Base-by-base conservation (phyloP, 805 yeast genomes). In the Starmera pachycereana region DNA sequence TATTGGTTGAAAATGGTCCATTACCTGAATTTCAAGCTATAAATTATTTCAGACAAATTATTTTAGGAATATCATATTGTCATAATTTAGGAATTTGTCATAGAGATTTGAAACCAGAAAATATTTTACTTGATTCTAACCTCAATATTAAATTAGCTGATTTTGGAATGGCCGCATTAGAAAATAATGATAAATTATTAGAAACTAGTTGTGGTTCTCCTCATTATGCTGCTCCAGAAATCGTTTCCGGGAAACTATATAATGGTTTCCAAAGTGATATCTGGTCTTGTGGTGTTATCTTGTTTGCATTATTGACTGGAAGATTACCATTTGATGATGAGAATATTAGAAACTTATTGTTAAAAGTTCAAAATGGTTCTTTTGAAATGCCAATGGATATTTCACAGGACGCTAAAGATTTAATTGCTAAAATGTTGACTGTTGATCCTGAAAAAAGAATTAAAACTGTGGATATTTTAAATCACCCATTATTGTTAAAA, bases 121-220 rank as follows among this genome's bases (percentile, higher is more conserved):
- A 84, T 56, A 66, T 84, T 43, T 57, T 84, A 41, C 62, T 84
- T 22, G 92, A 84, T 60, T 69, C 72, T 37, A 69, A 75, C 40
- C 70, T 76, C 44, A 78, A 76, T 48, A 81, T 84, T 40, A 83
- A 83, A 52, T 76, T 84, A 48, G 92, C 92, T 4, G 94, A 84
- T 62, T 84, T 84, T 54, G 94, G 94, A 40, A 84, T 84, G 94
- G 94, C 94, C 25, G 92, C 92, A 18, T 65, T 84, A 44, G 90
- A 84, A 56, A 71, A 78, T 45, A 76, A 76, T 41, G 85, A 79
- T 40, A 74, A 74, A 56, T 62, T 84, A 40, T 64, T 84, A 39
- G 87, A 81, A 57, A 84, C 94, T 5, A 77, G 86, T 12, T 84
- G 94, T 64, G 94, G 94, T 4, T 81, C 89, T 18, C 94, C 94